Conservation (phyloP, 2,329 filamentous ascomycete species). For the Ophiocordyceps australis region DNA sequence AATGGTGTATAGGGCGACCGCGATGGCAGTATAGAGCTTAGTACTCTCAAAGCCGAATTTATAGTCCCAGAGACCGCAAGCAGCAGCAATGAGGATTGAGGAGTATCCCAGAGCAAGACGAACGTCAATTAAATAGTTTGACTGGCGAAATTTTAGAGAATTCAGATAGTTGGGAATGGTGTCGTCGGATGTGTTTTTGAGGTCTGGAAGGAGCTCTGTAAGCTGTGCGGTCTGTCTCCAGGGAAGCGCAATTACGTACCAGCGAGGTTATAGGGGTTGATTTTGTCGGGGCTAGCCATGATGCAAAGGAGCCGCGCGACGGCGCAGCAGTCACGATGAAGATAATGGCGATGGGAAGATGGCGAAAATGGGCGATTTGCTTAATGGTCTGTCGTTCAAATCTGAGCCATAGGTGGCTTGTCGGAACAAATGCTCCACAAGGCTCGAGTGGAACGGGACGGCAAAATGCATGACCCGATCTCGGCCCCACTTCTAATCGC, state of each 20-base stretch:
- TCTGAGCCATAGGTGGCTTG: too few species aligned
- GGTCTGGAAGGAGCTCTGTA: too few species aligned
- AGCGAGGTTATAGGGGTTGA: slow-evolving; percentile 48
- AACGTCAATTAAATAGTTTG: slow-evolving; percentile 64
- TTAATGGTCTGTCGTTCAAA: too few species aligned
- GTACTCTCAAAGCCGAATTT: slow-evolving; percentile 77
- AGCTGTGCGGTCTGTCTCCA: too few species aligned
- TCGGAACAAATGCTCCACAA: too few species aligned
- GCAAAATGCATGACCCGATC: too few species aligned
- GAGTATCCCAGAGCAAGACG: slow-evolving; percentile 69
- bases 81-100: slow-evolving; percentile 62
- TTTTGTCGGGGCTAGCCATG: slow-evolving; percentile 29
- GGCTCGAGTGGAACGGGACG: too few species aligned
- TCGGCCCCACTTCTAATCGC: too few species aligned
- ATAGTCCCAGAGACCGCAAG: slow-evolving; percentile 83
- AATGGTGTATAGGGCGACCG: slow-evolving; percentile 62
- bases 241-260: slow-evolving; percentile 22
- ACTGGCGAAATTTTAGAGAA: slow-evolving; percentile 68
- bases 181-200: slow-evolving; percentile 94
- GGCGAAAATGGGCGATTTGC: too few species aligned
- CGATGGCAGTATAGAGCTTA: slow-evolving; percentile 61
- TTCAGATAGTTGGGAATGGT: slow-evolving; percentile 87
- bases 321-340: too few species aligned
- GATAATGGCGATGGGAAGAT: too few species aligned
- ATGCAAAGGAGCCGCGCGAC: too few species aligned